These are phyloP conservation scores for Colletotrichum paranaense DNA, from an alignment of 2,329 filamentous ascomycete genomes.

Conservation along the genomic window DNA sequence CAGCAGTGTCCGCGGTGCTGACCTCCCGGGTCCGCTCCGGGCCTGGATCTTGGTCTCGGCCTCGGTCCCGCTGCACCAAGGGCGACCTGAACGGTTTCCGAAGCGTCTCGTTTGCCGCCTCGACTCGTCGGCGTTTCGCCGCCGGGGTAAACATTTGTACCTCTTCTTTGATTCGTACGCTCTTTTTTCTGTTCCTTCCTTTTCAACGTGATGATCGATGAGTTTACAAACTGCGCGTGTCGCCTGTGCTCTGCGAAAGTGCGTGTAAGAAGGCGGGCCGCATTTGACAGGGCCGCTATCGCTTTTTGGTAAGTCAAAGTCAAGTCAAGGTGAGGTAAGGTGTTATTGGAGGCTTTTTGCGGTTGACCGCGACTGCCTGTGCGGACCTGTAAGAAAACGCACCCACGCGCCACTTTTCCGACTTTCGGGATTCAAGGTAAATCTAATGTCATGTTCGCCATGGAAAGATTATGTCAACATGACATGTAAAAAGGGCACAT, in stretches of 20 bases:
- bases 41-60: background rate
- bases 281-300: background rate
- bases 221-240: background rate
- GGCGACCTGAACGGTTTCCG: conserved; percentile 37
- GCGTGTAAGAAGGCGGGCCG: background rate
- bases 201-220: too few species aligned
- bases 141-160: conserved; percentile 26
- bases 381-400: background rate
- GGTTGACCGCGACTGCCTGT: background rate
- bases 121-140: conserved; percentile 34
- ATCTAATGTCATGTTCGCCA: background rate
- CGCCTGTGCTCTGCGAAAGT: background rate
- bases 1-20: too few species aligned
- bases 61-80: conserved; percentile 16
- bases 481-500: background rate
- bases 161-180: too few species aligned
- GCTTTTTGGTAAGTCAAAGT: too few species aligned
- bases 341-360: background rate
- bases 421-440: background rate
- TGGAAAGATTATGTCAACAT: background rate
- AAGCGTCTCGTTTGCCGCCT: conserved; percentile 33
- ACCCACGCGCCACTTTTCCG: background rate
- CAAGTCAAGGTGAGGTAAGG: background rate
- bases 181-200: too few species aligned
- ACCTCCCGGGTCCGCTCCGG: background rate